Evolutionary conservation across 768 basidiomycete species (phyloP).

Genomic region (Trametes meyenii): DNA sequence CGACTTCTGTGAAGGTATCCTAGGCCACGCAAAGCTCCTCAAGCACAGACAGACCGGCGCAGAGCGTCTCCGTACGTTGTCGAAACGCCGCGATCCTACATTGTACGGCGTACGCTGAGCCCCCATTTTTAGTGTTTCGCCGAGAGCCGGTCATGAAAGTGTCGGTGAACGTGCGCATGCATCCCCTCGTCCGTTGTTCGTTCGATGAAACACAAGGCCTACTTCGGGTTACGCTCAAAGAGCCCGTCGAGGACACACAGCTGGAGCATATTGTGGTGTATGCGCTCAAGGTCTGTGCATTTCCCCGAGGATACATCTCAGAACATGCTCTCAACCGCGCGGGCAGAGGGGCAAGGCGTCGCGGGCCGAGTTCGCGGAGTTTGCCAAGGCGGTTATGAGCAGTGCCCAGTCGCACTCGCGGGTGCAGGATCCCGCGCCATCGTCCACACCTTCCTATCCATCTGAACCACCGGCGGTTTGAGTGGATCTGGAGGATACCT

Average conservation of each 20-base stretch:
- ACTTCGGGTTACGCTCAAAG: conserved; percentile 58
- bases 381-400: conserved; percentile 25
- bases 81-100: background rate
- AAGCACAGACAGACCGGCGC: conserved; percentile 43
- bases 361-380: conserved; percentile 30
- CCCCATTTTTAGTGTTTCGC: conserved; percentile 55
- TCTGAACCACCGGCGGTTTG: background rate
- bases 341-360: conserved; percentile 31
- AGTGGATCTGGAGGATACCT: too few relatives aligned
- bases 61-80: conserved; percentile 52
- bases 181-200: conserved; percentile 56
- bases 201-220: conserved; percentile 58
- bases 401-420: conserved; percentile 1
- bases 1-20: conserved; percentile 61
- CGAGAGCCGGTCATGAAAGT: conserved; percentile 73
- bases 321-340: conserved; percentile 10
- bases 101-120: conserved; percentile 11
- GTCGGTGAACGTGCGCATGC: conserved; percentile 65
- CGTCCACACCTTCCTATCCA: background rate
- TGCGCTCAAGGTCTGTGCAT: conserved; percentile 56
- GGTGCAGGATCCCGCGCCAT: conserved; percentile 3
- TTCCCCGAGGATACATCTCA: background rate
- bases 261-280: conserved; percentile 57
- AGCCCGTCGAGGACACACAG: conserved; percentile 39
- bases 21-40: conserved; percentile 64